Evolutionary conservation across 371 early-diverging fungal genomes (phyloP), one percentile per base, ranked within the genome.

Genomic region (Lichtheimia ornata): DNA sequence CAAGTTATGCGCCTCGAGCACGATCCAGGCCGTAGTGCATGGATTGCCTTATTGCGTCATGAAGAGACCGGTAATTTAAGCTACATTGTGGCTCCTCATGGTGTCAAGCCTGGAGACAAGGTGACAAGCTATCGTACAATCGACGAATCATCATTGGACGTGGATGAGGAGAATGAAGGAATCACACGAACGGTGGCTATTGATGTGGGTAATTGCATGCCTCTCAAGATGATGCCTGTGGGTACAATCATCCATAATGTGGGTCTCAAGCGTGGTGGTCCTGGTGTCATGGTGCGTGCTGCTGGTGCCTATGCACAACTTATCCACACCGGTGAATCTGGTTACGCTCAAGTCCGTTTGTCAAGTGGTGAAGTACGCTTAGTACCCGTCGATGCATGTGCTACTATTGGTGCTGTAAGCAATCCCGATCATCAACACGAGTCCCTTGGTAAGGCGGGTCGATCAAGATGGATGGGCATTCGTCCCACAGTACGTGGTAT

Each of bases 401-500:
- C 95, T 20, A 95, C 96, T 6, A 90, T 98, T 62, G 99, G 99
- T 24, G 84, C 84, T n/a, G 94, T 95, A 49, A 90, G 92, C 69
- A 97, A 97, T 73, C 85, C 92, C 40, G 88, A 93, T 76, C 95
- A 96, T 80, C 92, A 94, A 76, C 91, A 91, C 79, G 84, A 89
- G 66, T 87, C 85, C 66, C 79, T 92, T 64, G 98, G 98, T 57
- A 94, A 93, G 65, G 99, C 99, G 49, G 99, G 99, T 63, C 87
- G 91, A 53, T 81, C 84, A 35, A 78, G 97, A 65, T 86, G 91
- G 76, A 67, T 84, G 52, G 98, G 98, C 42, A 87, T 89, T 70
- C 85, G 99, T 64, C 99, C 99, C 44, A 89, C 89, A 27, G 99
- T 99, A 42, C 90, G 99, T 86, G 96, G 98, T 93, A 94, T 98